Base-by-base conservation (phyloP, 176 grass and related monocot genomes). In the Puya raimondii region DNA sequence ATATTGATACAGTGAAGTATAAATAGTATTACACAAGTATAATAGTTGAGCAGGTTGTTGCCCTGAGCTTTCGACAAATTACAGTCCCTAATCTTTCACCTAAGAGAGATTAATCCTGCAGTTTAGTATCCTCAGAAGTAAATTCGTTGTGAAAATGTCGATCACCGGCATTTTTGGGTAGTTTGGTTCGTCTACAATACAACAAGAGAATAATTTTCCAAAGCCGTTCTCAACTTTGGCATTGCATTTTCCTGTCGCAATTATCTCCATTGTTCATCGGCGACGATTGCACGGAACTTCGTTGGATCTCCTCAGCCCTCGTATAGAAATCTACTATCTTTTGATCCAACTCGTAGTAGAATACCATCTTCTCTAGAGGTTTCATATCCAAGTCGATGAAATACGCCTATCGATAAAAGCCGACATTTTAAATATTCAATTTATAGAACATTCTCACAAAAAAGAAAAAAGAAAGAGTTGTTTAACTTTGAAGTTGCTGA, bases 381-480 rank as follows among this genome's bases (percentile, higher is more conserved):
- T 97, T 97, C 74, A 92, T 79, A 80, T 92, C 93, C 9, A 97
- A 77, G 72, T 92, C 89, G 76, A 97, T 70, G 53, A 92, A 92
- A 77, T 79, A 79, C 5, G 80, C 84, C 89, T 97, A 54, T 72
- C 72, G 21, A 67, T 11, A 51, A 26, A 33, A 58, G 81, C n/a
- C 14, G 48, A 70, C 7, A 16, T 56, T 23, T 23, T 51, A 70
- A 70, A 14, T 47, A 22, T 61, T 20, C 2, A 22, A 16, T 61
- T 61, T 61, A 7, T 18, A 1, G 16, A 61, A 18, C 10, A 20
- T 61, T 20, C 3, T 61, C 16, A 7, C 20, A 59, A 21, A 59
- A 59, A 12, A 21, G 10, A 61, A 61, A 8, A 57, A 54, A 54
- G 51, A 54, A 54, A 54, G 51, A 54, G 51, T 26, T 26, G 1